Base-by-base conservation (phyloP, 805 yeast genomes). In the Starmerella khaoyaiensis region DNA sequence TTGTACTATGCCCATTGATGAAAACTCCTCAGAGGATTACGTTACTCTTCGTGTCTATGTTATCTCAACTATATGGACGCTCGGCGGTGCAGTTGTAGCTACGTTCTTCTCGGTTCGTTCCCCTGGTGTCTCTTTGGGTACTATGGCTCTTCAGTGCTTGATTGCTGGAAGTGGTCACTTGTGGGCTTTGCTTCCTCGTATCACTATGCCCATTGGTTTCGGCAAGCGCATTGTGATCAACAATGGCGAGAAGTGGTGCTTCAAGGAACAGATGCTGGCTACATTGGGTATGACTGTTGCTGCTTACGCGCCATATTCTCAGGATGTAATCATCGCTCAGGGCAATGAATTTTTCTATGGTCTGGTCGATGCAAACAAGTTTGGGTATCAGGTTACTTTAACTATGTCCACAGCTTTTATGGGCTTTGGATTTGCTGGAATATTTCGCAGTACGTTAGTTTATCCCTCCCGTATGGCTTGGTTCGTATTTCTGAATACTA, bases 381-480 rank as follows among this genome's bases (percentile, higher is more conserved):
- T 70, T 54, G 69, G 73, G 1, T 77, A 65, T 54, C 76, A 72
- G 53, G 45, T 74, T 12, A 48, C 72, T 22, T 59, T 76, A 23
- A 57, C 69, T 1, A 44, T 73, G 4, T 64, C 77, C 3, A 64
- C 79, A 2, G 77, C 74, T 50, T 71, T 69, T 42, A 57, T 76
- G 46, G 84, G 83, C 18, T 70, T 73, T 49, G 76, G 79, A 1
- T 67, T 76, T 52, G 80, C 81, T 5, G 76, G 78, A 35, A 49
- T 76, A 17, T 64, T 74, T 64, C 65, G 78, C 48, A 68, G 69
- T 41, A 68, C 75, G 24, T 65, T 64, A 2, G 65, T 74, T 8
- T 72, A 72, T 48, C 75, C 75, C 9, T 56, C 59, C 4, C 55
- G 61, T 38, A 61, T 72, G 8, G 51, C 72, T 19, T 74, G 79